Conservation (phyloP, 306 rosid species). For the Cucurbita pepo region DNA sequence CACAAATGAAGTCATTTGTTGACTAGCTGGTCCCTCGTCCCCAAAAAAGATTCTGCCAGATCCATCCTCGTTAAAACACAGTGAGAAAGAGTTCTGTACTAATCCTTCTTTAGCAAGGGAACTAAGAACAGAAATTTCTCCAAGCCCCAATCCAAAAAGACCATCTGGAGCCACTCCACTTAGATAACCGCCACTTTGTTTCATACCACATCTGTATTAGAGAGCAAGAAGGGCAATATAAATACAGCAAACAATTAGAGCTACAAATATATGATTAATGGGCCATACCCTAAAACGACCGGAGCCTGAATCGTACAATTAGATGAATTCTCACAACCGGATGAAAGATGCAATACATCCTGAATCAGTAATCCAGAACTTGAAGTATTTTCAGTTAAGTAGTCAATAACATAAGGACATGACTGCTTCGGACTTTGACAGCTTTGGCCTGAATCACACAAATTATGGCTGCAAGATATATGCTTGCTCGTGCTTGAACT, state of each 20-base stretch:
- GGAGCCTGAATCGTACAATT: constrained; percentile 55
- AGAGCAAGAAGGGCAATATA: constrained; percentile 1
- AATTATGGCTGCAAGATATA: constrained; percentile 57
- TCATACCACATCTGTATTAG: constrained; percentile 79
- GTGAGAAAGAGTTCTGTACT: constrained; percentile 58
- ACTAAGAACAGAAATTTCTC: constrained; percentile 74
- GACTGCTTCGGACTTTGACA: constrained; percentile 60
- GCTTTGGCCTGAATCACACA: constrained; percentile 49
- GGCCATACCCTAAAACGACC: constrained; percentile 62
- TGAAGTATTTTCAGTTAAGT: constrained; percentile 65
- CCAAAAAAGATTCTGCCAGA: constrained; percentile 87
- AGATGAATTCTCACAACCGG: constrained; percentile 24
- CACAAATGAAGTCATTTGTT: constrained; percentile 66
- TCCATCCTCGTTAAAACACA: constrained; percentile 57
- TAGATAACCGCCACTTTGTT: constrained; percentile 86
- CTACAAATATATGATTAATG: constrained; percentile 4
- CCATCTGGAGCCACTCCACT: constrained; percentile 96
- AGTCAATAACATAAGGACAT: constrained; percentile 50
- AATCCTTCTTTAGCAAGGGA: constrained; percentile 69
- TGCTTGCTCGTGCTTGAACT: constrained; percentile 66
- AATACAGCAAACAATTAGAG: neutral
- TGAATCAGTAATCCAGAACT: constrained; percentile 84
- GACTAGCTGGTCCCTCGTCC: constrained; percentile 57
- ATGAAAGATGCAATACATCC: constrained; percentile 67
- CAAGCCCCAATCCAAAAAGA: constrained; percentile 78